Conservation (phyloP, 768 basidiomycete species). For the Russula earlei region DNA sequence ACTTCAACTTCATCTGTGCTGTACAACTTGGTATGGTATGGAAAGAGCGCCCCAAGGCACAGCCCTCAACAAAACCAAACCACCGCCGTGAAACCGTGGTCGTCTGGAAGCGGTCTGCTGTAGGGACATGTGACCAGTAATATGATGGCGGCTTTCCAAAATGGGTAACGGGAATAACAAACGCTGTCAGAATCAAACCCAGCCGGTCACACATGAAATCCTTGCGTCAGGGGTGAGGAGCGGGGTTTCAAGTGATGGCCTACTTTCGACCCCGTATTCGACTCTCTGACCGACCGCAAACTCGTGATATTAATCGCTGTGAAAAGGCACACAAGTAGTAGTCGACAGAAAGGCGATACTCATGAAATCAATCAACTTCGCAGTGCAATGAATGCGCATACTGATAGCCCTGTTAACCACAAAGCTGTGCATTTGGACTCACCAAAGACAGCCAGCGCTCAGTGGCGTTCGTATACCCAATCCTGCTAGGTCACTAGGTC, state of each 20-base stretch:
- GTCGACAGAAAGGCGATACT: constrained; percentile 6
- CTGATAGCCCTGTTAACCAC: constrained; percentile 32
- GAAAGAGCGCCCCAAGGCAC: too few species aligned
- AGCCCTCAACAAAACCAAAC: too few species aligned
- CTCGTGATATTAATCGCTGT: constrained; percentile 38
- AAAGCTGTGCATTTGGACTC: constrained; percentile 22
- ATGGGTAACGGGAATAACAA: too few species aligned
- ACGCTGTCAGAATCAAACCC: too few species aligned
- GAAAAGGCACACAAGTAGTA: constrained; percentile 2
- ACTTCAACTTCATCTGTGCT: too few species aligned
- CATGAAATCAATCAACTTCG: constrained; percentile 28
- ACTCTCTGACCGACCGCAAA: constrained; percentile 45
- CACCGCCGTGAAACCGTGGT: too few species aligned
- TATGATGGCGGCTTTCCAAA: too few species aligned
- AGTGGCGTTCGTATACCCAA: constrained; percentile 86
- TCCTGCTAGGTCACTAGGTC: constrained; percentile 44
- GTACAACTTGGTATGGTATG: too few species aligned
- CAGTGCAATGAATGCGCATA: constrained; percentile 31
- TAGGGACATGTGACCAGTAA: not conserved
- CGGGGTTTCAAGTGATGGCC: not conserved
- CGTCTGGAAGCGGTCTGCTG: too few species aligned
- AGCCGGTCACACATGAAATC: not conserved
- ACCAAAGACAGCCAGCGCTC: constrained; percentile 83
- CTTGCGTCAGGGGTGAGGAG: not conserved
- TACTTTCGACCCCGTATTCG: constrained; percentile 20